Evolutionary conservation across 2,329 filamentous ascomycete species (phyloP).

Genomic region (Celoporthe dispersa): DNA sequence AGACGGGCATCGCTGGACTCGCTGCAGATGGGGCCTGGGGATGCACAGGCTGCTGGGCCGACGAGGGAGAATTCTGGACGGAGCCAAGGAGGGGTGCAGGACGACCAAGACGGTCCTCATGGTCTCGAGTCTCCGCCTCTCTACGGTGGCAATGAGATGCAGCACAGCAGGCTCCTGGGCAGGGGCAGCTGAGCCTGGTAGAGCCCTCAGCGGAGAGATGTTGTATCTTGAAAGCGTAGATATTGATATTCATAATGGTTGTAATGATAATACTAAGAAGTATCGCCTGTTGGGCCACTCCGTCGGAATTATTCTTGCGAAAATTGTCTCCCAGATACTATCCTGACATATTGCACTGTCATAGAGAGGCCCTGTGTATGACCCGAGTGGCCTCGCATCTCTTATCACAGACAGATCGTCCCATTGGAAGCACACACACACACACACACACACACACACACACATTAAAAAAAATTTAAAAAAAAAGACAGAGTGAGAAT

Average conservation of each 20-base stretch:
- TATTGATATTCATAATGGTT: background rate
- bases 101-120: background rate
- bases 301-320: background rate
- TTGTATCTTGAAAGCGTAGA: background rate
- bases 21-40: no score
- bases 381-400: background rate
- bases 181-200: background rate
- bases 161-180: background rate
- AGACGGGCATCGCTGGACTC: no score
- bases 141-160: background rate
- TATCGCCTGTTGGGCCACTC: background rate
- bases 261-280: background rate
- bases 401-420: background rate
- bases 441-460: no score
- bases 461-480: background rate
- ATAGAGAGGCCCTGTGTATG: background rate
- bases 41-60: no score
- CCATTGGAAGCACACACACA: background rate
- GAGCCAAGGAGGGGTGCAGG: background rate
- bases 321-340: background rate
- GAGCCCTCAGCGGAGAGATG: background rate
- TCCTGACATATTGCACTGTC: background rate
- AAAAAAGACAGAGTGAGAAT: background rate
- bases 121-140: background rate
- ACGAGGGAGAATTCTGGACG: no score